Evolutionary conservation across 108 stramenopile species (phyloP), one percentile per base, ranked within the genome.

Genomic region (Aurantiochytrium sp.): DNA sequence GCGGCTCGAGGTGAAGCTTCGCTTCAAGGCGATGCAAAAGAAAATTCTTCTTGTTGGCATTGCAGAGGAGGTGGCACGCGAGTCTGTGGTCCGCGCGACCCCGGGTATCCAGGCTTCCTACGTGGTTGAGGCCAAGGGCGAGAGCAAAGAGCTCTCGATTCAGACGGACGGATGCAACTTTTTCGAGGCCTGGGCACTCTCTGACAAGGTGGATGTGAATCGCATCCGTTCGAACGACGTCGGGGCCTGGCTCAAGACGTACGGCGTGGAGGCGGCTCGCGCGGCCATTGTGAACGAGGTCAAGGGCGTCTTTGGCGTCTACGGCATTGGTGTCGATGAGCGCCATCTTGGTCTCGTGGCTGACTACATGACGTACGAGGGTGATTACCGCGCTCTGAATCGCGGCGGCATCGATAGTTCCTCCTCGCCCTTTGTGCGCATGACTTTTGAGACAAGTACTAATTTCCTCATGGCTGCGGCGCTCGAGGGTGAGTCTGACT

Each of bases 391-490:
- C 60, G 91, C 98, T 6, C 95, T 99, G 97, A 99, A 98, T 91
- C 93, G 99, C 21, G 95, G 93, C 47, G 98, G 98, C 44, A 99
- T 99, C 97, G 90, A 92, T 28, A 94, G 96, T 42, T 91, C 93
- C 60, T 94, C 96, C 51, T 97, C 97, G 6, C 93, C 98, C 12
- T 98, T 97, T 89, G 92, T 98, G 72, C 98, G 98, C 90, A 99
- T 99, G 98, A 97, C 97, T 92, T 99, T 98, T 90, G 99, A 99
- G 94, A 99, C 98, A 8, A 99, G 98, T 25, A 94, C 96, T 4
- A 93, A 94, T 0, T 99, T 99, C 91, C 94, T 99, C 92, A 96
- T 96, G 5, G 92, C 96, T 44, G 98, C 99, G 42, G 98, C 98
- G 2, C 44, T 97, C 42, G 92, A 93, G 29, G 92, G 92, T 25